These are phyloP conservation scores for Ambrosia trifida DNA, from an alignment of 129 eudicot genomes.

Conservation along the genomic window DNA sequence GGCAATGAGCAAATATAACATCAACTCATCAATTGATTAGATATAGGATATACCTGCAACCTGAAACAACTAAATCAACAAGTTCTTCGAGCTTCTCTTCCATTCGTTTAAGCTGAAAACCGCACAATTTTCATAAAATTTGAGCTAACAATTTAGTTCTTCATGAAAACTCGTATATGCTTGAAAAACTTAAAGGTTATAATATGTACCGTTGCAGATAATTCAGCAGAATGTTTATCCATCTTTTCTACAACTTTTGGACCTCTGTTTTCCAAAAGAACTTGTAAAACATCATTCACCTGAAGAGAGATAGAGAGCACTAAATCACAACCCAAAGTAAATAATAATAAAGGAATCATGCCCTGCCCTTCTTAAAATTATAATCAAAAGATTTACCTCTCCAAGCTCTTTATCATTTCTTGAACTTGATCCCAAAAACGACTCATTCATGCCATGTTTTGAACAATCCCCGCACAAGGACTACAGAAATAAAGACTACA, in stretches of 20 bases:
- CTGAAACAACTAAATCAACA: slow-evolving; percentile 50
- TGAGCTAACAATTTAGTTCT: slow-evolving; percentile 5
- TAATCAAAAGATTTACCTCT: slow-evolving; percentile 30
- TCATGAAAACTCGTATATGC: not conserved
- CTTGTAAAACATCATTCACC: slow-evolving; percentile 62
- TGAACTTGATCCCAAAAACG: slow-evolving; percentile 27
- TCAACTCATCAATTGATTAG: not conserved
- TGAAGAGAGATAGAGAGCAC: slow-evolving; percentile 15
- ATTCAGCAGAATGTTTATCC: slow-evolving; percentile 55
- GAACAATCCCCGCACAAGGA: slow-evolving; percentile 29
- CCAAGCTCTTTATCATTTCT: slow-evolving; percentile 31
- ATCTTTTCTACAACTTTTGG: slow-evolving; percentile 48
- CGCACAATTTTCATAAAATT: slow-evolving; percentile 10
- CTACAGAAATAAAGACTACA: slow-evolving; percentile 10
- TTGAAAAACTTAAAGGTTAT: slow-evolving; percentile 8
- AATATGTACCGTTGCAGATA: slow-evolving; percentile 47
- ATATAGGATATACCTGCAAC: slow-evolving; percentile 54
- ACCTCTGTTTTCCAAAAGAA: slow-evolving; percentile 48
- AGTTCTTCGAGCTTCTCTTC: slow-evolving; percentile 70
- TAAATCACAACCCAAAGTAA: not conserved
- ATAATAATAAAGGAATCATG: not conserved
- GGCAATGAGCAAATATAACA: not conserved
- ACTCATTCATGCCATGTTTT: slow-evolving; percentile 26
- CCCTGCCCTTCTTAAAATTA: not conserved
- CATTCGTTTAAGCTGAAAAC: slow-evolving; percentile 58